These are phyloP conservation scores for Penicillium argentinense DNA, from an alignment of 495 filamentous ascomycete genomes.

Conservation along the genomic window DNA sequence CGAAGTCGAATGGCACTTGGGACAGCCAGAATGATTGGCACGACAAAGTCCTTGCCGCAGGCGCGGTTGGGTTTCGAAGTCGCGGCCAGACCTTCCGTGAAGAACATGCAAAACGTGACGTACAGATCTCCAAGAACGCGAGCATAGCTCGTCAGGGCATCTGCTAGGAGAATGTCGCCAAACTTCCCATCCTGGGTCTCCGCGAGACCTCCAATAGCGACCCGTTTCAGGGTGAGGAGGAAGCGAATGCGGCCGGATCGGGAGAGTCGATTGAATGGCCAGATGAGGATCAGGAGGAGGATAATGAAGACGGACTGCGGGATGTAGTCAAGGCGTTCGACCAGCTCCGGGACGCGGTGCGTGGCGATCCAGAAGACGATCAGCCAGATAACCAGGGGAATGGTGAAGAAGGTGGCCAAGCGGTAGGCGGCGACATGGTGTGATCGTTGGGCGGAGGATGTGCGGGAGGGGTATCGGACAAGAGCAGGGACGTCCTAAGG, in stretches of 20 bases:
- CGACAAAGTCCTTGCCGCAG: constrained; percentile 72
- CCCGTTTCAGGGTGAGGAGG: constrained; percentile 66
- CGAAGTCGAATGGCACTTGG: constrained; percentile 84
- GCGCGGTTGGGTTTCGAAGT: constrained; percentile 77
- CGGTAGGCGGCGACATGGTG: constrained; percentile 83
- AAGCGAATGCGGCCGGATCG: constrained; percentile 73
- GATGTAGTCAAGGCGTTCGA: constrained; percentile 74
- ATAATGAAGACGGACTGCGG: constrained; percentile 77
- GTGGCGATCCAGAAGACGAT: constrained; percentile 81
- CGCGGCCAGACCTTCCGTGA: constrained; percentile 62
- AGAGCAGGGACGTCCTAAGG: constrained; percentile 71
- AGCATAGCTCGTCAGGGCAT: constrained; percentile 91
- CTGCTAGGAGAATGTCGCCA: constrained; percentile 89
- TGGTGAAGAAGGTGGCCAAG: constrained; percentile 70
- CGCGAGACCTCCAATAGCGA: constrained; percentile 78
- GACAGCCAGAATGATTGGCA: constrained; percentile 77
- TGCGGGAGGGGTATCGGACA: constrained; percentile 73
- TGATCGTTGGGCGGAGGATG: constrained; percentile 60
- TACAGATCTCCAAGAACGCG: constrained; percentile 90
- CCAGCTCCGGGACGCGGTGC: constrained; percentile 60
- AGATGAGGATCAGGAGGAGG: constrained; percentile 65
- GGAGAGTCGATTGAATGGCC: constrained; percentile 70
- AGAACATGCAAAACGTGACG: constrained; percentile 86
- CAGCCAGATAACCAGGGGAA: constrained; percentile 67
- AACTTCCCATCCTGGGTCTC: constrained; percentile 83